Conservation (phyloP, 768 basidiomycete genomes). For the Termitomyces sp. region DNA sequence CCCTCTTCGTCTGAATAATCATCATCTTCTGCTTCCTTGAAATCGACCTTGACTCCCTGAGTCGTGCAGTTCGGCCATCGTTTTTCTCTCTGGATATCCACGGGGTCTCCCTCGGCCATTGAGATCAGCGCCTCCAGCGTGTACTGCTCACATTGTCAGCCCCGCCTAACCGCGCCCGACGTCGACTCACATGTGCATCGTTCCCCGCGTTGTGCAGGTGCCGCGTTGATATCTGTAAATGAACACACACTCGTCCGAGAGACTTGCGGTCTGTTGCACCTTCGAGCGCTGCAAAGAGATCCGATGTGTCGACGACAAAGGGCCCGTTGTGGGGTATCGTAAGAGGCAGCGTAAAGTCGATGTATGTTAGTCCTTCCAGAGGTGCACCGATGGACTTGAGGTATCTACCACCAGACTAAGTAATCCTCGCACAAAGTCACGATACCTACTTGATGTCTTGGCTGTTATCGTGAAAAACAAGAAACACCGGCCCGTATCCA, state of each 20-base stretch:
- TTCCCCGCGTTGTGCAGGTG: constrained; percentile 82
- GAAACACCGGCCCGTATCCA: constrained; percentile 54
- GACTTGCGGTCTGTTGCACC: constrained; percentile 52
- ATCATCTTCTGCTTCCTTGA: constrained; percentile 56
- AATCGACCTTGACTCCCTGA: constrained; percentile 45
- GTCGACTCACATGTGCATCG: constrained; percentile 66
- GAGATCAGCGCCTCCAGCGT: constrained; percentile 58
- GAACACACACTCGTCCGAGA: constrained; percentile 57
- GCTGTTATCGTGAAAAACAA: constrained; percentile 75
- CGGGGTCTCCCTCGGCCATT: constrained; percentile 69
- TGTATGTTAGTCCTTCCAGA: constrained; percentile 42
- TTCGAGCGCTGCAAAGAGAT: constrained; percentile 69
- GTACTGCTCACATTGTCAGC: constrained; percentile 40
- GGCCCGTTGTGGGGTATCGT: constrained; percentile 42
- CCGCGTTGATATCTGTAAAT: constrained; percentile 50
- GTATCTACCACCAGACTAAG: constrained; percentile 29
- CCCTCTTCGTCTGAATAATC: constrained; percentile 41
- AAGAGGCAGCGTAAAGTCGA: constrained; percentile 45
- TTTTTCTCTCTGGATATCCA: constrained; percentile 72
- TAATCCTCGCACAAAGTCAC: background rate
- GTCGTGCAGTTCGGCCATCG: constrained; percentile 68
- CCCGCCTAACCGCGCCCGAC: background rate
- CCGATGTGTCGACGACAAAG: constrained; percentile 67
- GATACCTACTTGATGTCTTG: constrained; percentile 66
- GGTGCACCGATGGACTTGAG: constrained; percentile 52